These are phyloP conservation scores for Flammula alnicola DNA, from an alignment of 1,284 basidiomycete genomes.

Conservation along the genomic window DNA sequence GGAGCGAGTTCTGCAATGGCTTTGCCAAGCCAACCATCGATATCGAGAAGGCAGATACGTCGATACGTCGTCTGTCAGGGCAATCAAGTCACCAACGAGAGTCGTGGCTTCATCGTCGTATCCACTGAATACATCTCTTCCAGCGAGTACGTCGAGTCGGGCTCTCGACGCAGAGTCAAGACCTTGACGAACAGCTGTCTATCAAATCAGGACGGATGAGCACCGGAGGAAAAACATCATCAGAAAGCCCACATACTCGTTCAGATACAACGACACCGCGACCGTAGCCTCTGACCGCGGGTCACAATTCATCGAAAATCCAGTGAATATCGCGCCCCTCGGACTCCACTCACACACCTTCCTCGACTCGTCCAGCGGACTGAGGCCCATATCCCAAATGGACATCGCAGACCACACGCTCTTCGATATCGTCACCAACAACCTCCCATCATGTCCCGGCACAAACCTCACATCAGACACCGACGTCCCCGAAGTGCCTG, in stretches of 20 bases:
- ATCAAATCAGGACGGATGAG: conserved; percentile 7
- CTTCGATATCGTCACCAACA: conserved; percentile 57
- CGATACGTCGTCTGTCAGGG: conserved; percentile 53
- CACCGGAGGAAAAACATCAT: conserved; percentile 6
- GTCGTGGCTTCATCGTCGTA: conserved; percentile 46
- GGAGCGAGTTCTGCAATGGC: no score
- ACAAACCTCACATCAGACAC: conserved; percentile 59
- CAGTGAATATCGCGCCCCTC: conserved; percentile 53
- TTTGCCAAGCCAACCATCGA: no score
- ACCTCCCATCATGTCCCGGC: conserved; percentile 43
- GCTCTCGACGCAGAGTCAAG: conserved; percentile 27
- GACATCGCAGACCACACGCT: conserved; percentile 60
- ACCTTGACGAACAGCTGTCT: conserved; percentile 35
- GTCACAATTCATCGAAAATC: conserved; percentile 53
- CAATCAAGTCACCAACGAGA: conserved; percentile 53
- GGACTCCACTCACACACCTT: conserved; percentile 56
- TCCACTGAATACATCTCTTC: conserved; percentile 32
- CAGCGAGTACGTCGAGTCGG: conserved; percentile 21
- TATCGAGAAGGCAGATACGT: no score
- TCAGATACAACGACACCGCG: conserved; percentile 49
- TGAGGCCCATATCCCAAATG: conserved; percentile 57
- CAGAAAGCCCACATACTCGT: conserved; percentile 41
- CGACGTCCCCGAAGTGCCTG: conserved; percentile 39
- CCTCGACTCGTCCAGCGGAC: conserved; percentile 9
- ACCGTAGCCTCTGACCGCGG: conserved; percentile 46